A percentile compares a stretch with the other conserved stretches of the same genome.
These are phyloP conservation scores for Serpula lacrymans DNA, from an alignment of 768 basidiomycete genomes.

Conservation along the genomic window DNA sequence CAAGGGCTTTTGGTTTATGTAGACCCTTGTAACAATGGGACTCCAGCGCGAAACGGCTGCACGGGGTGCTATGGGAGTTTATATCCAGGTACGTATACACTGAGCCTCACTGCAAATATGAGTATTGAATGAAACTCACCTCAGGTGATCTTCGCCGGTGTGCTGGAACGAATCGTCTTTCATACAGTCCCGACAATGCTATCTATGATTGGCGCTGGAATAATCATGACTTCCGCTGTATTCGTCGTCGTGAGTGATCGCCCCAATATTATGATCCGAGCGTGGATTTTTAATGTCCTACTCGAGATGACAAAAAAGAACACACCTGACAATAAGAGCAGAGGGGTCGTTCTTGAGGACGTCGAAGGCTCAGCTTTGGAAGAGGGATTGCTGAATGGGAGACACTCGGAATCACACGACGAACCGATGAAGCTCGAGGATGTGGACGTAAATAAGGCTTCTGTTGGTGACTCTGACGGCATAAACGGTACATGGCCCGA, in stretches of 20 bases:
- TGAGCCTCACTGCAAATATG: not conserved
- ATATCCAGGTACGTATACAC: constrained; percentile 42
- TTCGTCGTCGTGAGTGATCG: too few species aligned
- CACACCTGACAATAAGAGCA: not conserved
- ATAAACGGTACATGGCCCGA: too few species aligned
- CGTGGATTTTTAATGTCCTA: too few species aligned
- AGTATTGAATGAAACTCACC: not conserved
- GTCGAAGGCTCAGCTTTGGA: constrained; percentile 2
- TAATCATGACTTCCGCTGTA: constrained; percentile 62
- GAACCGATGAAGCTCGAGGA: not conserved
- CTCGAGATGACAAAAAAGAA: not conserved
- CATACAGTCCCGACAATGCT: constrained; percentile 53
- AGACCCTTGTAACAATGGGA: constrained; percentile 59
- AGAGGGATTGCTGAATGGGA: constrained; percentile 2
- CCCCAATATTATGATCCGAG: too few species aligned
- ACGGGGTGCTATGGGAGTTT: constrained; percentile 59
- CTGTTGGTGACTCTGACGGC: too few species aligned
- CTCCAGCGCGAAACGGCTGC: constrained; percentile 65
- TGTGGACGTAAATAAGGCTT: not conserved
- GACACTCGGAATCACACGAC: not conserved
- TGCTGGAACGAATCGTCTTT: constrained; percentile 67
- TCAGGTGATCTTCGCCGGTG: constrained; percentile 64
- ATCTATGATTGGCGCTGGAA: constrained; percentile 57
- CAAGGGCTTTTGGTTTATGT: too few species aligned
- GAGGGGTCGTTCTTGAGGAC: not conserved